Evolutionary conservation across 169 alveolate genomes (phyloP).

Genomic region (Plasmodium chabaudi): DNA sequence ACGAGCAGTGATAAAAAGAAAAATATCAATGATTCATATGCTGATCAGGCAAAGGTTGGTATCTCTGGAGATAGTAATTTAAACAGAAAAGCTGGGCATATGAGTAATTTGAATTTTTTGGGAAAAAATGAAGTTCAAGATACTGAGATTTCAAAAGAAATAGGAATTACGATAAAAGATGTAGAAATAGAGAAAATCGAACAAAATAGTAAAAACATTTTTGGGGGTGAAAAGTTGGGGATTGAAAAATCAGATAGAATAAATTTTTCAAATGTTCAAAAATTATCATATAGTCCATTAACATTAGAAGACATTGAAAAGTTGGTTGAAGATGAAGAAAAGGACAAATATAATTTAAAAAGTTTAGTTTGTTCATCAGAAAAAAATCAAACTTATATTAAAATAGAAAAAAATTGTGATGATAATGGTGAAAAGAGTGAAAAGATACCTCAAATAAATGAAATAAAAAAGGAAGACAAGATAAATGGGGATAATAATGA

Average conservation of each 20-base stretch:
- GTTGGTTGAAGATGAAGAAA: conserved; percentile 14
- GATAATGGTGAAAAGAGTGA: too few species aligned
- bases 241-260: neutral
- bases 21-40: neutral
- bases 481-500: too few species aligned
- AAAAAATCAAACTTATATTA: too few species aligned
- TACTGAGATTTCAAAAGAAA: neutral
- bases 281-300: conserved; percentile 2
- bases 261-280: neutral
- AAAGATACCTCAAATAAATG: too few species aligned
- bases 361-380: too few species aligned
- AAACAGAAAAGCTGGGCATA: neutral
- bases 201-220: too few species aligned
- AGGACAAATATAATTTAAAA: too few species aligned
- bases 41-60: conserved; percentile 1
- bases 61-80: neutral
- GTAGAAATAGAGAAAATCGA: neutral
- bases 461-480: too few species aligned
- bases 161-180: neutral
- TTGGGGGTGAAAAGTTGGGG: neutral
- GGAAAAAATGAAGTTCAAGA: neutral
- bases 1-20: neutral
- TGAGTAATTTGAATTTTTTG: neutral
- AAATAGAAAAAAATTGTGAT: too few species aligned
- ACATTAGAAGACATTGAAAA: conserved; percentile 7